Evolutionary conservation across 148 eudicot species (phyloP).

Genomic region (Chenopodium album): DNA sequence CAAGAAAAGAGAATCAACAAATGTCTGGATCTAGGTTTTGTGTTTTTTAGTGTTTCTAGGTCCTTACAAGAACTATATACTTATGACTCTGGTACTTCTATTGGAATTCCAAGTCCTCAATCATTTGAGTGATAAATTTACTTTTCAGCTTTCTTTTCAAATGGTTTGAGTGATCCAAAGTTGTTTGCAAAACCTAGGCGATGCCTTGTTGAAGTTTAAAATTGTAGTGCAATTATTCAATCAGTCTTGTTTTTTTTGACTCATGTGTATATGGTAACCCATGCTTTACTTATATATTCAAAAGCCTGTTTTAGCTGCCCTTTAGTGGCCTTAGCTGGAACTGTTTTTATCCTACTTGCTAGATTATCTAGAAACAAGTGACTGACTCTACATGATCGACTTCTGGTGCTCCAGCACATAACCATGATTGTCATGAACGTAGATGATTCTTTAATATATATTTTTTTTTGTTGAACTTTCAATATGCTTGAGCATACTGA

Average conservation of each 20-base stretch:
- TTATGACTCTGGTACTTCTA: not conserved
- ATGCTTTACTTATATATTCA: too few relatives aligned
- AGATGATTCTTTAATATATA: not conserved
- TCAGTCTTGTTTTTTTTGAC: too few relatives aligned
- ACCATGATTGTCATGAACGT: not conserved
- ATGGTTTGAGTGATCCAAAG: not conserved
- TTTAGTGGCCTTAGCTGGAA: not conserved
- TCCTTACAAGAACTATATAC: not conserved
- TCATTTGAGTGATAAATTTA: too few relatives aligned
- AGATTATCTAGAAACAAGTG: not conserved
- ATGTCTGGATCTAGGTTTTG: not conserved
- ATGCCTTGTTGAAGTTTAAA: too few relatives aligned
- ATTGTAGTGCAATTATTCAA: too few relatives aligned
- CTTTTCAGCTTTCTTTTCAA: not conserved
- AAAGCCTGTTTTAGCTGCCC: not conserved
- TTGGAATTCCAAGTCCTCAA: not conserved
- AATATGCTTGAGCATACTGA: not conserved
- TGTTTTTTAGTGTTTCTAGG: not conserved
- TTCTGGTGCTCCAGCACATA: not conserved
- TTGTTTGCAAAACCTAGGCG: too few relatives aligned
- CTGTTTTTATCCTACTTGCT: not conserved
- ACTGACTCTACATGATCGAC: not conserved
- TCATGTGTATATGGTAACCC: too few relatives aligned
- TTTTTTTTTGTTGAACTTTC: not conserved
- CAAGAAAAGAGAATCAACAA: not conserved